Conservation (phyloP, 2,329 filamentous ascomycete genomes). For the Aspergillus aculeatinus region DNA sequence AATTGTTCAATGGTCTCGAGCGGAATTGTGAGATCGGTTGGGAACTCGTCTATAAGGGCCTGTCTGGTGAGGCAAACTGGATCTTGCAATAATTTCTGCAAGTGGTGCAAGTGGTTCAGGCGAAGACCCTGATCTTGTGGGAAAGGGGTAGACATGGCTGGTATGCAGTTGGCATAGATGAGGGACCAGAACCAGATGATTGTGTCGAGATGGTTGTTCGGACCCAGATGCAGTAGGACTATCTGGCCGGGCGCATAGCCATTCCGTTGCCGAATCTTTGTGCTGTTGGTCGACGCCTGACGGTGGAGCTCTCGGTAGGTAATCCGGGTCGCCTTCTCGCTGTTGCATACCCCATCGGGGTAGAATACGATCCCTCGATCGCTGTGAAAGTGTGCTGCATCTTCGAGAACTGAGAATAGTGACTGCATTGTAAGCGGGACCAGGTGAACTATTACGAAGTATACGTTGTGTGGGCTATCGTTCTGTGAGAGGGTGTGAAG, state of each 20-base stretch:
- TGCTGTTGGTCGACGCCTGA: neutral
- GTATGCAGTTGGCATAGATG: slow-evolving; percentile 36
- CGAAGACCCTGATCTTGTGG: slow-evolving; percentile 27
- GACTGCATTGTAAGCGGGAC: too few relatives aligned
- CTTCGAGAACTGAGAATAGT: neutral
- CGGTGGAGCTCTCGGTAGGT: neutral
- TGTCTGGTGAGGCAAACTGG: slow-evolving; percentile 10
- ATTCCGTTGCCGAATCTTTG: neutral
- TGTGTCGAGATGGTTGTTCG: slow-evolving; percentile 34
- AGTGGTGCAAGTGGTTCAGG: slow-evolving; percentile 30
- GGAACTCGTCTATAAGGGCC: neutral
- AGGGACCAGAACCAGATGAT: slow-evolving; percentile 45
- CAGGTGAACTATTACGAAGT: too few relatives aligned
- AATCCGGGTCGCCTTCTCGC: neutral
- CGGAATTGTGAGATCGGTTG: neutral
- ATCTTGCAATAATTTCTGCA: slow-evolving; percentile 18
- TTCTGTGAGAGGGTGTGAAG: too few relatives aligned
- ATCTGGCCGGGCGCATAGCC: neutral
- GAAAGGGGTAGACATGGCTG: slow-evolving; percentile 38
- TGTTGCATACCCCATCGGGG: neutral
- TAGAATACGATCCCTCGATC: neutral
- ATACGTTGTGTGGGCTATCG: too few relatives aligned
- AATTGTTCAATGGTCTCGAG: neutral
- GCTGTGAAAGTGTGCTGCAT: neutral
- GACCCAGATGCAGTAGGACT: slow-evolving; percentile 29